Evolutionary conservation across 2,329 filamentous ascomycete genomes (phyloP).

Genomic region (Hypomyces rosellus): DNA sequence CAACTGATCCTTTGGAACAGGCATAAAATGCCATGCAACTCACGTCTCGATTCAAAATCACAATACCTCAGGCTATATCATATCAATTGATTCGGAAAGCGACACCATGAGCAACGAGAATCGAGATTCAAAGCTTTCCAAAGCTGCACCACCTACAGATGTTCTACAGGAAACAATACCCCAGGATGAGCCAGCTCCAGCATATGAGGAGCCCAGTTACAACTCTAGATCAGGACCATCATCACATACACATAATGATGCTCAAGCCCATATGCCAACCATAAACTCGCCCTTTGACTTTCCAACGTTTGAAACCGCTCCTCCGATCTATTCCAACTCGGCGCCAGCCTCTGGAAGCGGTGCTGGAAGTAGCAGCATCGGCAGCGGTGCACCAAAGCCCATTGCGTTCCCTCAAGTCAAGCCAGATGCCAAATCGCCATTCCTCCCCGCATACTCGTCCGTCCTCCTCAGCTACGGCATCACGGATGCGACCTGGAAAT

Average conservation of each 20-base stretch:
- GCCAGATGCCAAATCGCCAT: slow-evolving; percentile 29
- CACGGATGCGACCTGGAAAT: slow-evolving; percentile 27
- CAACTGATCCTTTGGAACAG: too few species aligned
- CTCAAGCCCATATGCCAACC: slow-evolving; percentile 18
- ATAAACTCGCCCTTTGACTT: slow-evolving; percentile 29
- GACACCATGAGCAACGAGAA: too few species aligned
- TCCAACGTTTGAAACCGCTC: slow-evolving; percentile 20
- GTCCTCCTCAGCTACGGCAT: slow-evolving; percentile 33
- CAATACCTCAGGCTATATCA: too few species aligned
- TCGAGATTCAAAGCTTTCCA: too few species aligned
- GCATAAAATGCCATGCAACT: too few species aligned
- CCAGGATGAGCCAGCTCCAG: neutral
- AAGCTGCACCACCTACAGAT: neutral
- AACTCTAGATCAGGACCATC: neutral
- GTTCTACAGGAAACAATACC: neutral
- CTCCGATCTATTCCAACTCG: slow-evolving; percentile 14
- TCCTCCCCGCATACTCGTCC: slow-evolving; percentile 33
- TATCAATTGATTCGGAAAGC: too few species aligned
- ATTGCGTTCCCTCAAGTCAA: slow-evolving; percentile 36
- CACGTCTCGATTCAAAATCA: too few species aligned
- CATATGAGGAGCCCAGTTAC: neutral
- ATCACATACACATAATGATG: neutral
- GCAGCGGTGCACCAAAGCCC: slow-evolving; percentile 16
- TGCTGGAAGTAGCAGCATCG: neutral
- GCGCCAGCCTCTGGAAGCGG: slow-evolving; percentile 10